Evolutionary conservation across 495 filamentous ascomycete genomes (phyloP), one percentile per base, ranked within the genome.

Genomic region (Thermochaetoides thermophila): DNA sequence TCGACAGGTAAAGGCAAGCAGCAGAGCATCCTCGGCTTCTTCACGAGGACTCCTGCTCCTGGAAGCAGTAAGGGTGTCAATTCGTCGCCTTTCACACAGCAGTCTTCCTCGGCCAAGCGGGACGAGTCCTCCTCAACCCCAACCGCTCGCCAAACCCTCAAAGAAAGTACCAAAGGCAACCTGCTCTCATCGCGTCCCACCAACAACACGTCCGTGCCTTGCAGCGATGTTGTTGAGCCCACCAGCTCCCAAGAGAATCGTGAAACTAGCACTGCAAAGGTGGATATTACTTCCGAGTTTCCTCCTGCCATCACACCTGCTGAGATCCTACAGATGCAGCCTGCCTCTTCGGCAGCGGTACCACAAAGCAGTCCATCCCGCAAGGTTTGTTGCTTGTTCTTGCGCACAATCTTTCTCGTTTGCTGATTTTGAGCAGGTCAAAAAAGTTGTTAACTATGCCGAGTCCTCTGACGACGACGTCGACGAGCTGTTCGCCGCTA

Each of bases 1-100:
- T 59, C 62, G 17, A 53, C 53, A 16, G 46, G 69, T 59, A 84
- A 78, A 48, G 46, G 69, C 59, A 84, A 78, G 48, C 78, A 73
- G 47, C 78, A 87, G 57, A 82, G 76, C 42, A 89, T 94, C 31
- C 63, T 85, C 3, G 80, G 82, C 22, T 94, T 94, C 64, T 92
- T 94, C 44, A 66, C 77, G 35, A 87, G 79, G 45, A 70, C 70
- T 8, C 57, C 68, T 0, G 62, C 64, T 7, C 57, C 63, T 14
- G 29, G 29, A 24, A 38, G 15, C 24, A 16, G 44, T 17, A 58
- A 28, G 32, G 37, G 64, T 10, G 40, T 53, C 11, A 45, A 45
- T 17, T 46, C 56, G 3, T 51, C 55, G 4, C 45, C 33, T 6
- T 38, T 35, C 8, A 18, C 45, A 7, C 45, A 39, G 17, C 37